Conservation (phyloP, 805 yeast species). For the Teunomyces cretensis region DNA sequence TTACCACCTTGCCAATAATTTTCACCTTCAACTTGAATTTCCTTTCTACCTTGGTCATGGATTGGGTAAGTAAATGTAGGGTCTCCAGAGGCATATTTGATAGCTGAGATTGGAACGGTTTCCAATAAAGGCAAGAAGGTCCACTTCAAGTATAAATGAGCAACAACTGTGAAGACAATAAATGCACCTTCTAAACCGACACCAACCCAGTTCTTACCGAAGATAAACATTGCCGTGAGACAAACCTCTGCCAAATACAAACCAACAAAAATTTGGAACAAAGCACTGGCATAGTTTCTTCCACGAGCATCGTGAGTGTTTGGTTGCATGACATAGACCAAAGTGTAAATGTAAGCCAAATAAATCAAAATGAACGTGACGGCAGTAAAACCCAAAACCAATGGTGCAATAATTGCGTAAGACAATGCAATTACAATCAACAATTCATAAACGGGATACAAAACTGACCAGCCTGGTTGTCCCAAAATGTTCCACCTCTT, state of each 20-base stretch:
- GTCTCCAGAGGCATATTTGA: slow-evolving; percentile 48
- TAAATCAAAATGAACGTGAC: slow-evolving; percentile 57
- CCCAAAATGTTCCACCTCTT: slow-evolving; percentile 62
- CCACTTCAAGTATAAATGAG: slow-evolving; percentile 59
- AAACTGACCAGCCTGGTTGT: slow-evolving; percentile 76
- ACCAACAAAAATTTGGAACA: slow-evolving; percentile 71
- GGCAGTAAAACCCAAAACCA: slow-evolving; percentile 65
- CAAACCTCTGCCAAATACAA: slow-evolving; percentile 71
- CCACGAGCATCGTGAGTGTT: slow-evolving; percentile 64
- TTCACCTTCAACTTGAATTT: slow-evolving; percentile 53
- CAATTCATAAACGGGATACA: slow-evolving; percentile 76
- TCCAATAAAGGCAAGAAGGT: slow-evolving; percentile 65
- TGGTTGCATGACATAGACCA: slow-evolving; percentile 63
- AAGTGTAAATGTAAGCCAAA: slow-evolving; percentile 60
- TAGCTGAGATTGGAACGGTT: slow-evolving; percentile 66
- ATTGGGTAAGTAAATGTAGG: slow-evolving; percentile 51
- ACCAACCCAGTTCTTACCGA: slow-evolving; percentile 78
- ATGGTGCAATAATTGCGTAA: slow-evolving; percentile 79
- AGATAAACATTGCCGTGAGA: slow-evolving; percentile 67
- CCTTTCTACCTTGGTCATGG: slow-evolving; percentile 63
- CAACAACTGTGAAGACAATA: slow-evolving; percentile 54
- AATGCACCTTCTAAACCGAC: slow-evolving; percentile 67
- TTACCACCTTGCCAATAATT: slow-evolving; percentile 47
- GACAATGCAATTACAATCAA: slow-evolving; percentile 69
- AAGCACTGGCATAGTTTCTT: slow-evolving; percentile 67